Evolutionary conservation across 164 flowering plant species (phyloP), one percentile per base, ranked within the genome.

Genomic region (Dillenia suffruticosa): DNA sequence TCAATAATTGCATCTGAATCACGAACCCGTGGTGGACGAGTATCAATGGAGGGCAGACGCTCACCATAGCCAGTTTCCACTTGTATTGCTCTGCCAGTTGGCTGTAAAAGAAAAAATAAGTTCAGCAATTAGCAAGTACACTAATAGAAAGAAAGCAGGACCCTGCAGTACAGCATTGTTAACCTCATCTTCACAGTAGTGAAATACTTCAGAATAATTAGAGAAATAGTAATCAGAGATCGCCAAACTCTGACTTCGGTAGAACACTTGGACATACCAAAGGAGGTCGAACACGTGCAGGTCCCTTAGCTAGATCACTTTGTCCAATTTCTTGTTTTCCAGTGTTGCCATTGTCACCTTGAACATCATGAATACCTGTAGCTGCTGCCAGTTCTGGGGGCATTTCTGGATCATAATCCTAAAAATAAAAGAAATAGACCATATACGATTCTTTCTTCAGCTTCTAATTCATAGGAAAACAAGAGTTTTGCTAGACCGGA

Each of bases 361-460:
- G 58, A 74, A 65, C 70, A 71, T 84, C 96, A 63, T 85, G 89
- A 67, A 72, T 67, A 49, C 89, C 96, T 22, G 94, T 74, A 46
- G 98, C 97, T 60, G 96, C 97, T 58, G 96, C 97, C 65, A 95
- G 83, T 78, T 95, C 99, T 49, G 97, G 99, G 40, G 99, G 99
- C 69, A 95, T 64, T 75, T 95, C 99, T 47, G 98, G 99, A 79
- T 95, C 99, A 76, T 83, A 95, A 49, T 87, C 96, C 99, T 95
- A 68, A 72, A 68, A 70, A 61, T 59, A 47, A 64, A 65, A 14
- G 40, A 57, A 54, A 15, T 46, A 40, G 16, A 13, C 19, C 46
- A 44, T 22, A 52, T 52, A 52, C 44, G 16, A 15, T 43, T 54
- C 45, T 26, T 14, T 32, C 10, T 46, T 51, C 16, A n/a, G 52